These are phyloP conservation scores for Spathaspora passalidarum DNA, from an alignment of 805 yeast genomes.

Conservation along the genomic window DNA sequence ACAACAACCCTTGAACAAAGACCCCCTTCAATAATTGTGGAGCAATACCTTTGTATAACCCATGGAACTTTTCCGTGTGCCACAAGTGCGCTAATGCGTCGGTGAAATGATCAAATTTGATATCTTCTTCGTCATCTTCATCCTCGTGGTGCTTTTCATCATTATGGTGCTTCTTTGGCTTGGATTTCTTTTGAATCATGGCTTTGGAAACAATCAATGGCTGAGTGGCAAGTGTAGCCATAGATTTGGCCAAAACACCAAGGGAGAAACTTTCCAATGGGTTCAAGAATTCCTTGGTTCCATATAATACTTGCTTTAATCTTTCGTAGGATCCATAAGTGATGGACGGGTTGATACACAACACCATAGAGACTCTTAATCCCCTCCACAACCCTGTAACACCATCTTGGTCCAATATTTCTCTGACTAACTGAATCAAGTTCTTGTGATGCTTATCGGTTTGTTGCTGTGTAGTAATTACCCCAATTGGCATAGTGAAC, in stretches of 20 bases:
- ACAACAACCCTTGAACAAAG: constrained; percentile 77
- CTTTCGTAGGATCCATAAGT: constrained; percentile 81
- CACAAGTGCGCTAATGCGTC: constrained; percentile 60
- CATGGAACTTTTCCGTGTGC: constrained; percentile 58
- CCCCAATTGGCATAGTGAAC: constrained; percentile 78
- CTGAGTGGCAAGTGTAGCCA: constrained; percentile 79
- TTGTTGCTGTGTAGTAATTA: constrained; percentile 62
- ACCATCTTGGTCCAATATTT: constrained; percentile 63
- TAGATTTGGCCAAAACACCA: constrained; percentile 77
- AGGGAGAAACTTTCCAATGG: constrained; percentile 65
- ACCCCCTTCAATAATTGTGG: constrained; percentile 83
- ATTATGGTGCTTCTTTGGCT: constrained; percentile 12
- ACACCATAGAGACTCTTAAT: constrained; percentile 70
- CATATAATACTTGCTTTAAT: constrained; percentile 51
- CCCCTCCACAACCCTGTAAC: constrained; percentile 79
- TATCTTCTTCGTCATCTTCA: constrained; percentile 32
- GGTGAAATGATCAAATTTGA: constrained; percentile 54
- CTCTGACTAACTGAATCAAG: constrained; percentile 33
- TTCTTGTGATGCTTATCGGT: constrained; percentile 42
- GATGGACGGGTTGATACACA: constrained; percentile 81
- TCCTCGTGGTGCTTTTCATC: constrained; percentile 11
- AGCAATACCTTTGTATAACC: constrained; percentile 75
- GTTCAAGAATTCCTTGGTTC: constrained; percentile 41
- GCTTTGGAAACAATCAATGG: constrained; percentile 85
- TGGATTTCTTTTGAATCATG: constrained; percentile 58